A percentile compares a stretch with the other conserved stretches of the same genome.
Evolutionary conservation across 169 alveolate genomes (phyloP).

Genomic region (Plasmodium gonderi): DNA sequence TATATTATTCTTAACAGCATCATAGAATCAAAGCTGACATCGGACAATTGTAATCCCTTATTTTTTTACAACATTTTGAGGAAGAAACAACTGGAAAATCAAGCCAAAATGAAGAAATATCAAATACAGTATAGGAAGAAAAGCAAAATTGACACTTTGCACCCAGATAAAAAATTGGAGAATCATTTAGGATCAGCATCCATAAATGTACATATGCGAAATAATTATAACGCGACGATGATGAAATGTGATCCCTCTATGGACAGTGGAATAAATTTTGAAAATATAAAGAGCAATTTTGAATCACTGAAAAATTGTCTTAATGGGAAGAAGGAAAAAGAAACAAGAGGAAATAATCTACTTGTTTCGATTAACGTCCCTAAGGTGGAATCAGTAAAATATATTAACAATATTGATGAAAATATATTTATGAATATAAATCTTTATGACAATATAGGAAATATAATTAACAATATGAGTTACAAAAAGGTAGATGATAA

Average conservation of each 20-base stretch:
- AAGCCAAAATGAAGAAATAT: slow-evolving; percentile 40
- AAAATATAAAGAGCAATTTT: background rate
- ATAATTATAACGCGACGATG: background rate
- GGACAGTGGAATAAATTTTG: background rate
- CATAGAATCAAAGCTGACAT: slow-evolving; percentile 23
- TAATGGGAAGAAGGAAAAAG: background rate
- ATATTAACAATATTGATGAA: slow-evolving; percentile 72
- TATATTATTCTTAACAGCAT: slow-evolving; percentile 54
- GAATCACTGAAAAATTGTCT: background rate
- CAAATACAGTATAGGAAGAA: slow-evolving; percentile 27
- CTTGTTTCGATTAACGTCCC: slow-evolving; percentile 63
- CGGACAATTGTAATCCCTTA: slow-evolving; percentile 36
- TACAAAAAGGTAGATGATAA: slow-evolving; percentile 72
- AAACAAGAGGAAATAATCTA: background rate
- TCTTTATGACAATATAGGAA: slow-evolving; percentile 69
- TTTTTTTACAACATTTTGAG: slow-evolving; percentile 69
- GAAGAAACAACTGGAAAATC: slow-evolving; percentile 62
- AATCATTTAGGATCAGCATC: background rate
- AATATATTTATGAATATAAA: slow-evolving; percentile 74
- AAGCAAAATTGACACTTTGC: background rate
- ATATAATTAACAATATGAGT: slow-evolving; percentile 64
- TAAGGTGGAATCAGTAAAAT: slow-evolving; percentile 58
- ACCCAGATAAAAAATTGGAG: background rate
- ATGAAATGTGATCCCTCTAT: background rate
- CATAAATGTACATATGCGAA: background rate